Base-by-base conservation (phyloP, 2,329 filamentous ascomycete species). In the Neocatenulostroma microsporum region DNA sequence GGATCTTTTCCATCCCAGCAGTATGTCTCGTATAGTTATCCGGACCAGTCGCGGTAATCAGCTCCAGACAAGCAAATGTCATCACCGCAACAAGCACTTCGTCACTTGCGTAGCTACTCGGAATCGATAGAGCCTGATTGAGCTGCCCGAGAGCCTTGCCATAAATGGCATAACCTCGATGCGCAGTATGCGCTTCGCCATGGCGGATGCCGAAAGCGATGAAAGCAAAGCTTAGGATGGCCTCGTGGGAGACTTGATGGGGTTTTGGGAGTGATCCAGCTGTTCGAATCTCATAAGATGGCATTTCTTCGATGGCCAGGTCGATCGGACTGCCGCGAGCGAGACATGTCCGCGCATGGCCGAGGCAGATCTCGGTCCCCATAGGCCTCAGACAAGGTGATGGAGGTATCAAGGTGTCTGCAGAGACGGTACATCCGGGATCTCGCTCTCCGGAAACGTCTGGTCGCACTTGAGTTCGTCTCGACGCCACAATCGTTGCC, bases 211-310 rank as follows among this genome's bases (percentile, higher is more conserved):
- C 30, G 13, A 21, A 32, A 7, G 21, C 30, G 13, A 32, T 32
- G 17, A 32, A 21, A 14, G 30, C 30, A n/a, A 21, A 32, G 30
- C 30, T 32, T 6, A 32, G 15, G 19, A 32, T 32, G 19, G 21
- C 11, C 15, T 32, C 18, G 14, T 32, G 30, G n/a, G n/a, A n/a
- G n/a, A n/a, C n/a, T n/a, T n/a, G n/a, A n/a, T n/a, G n/a, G 17
- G 12, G 18, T n/a, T n/a, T n/a, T n/a, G n/a, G n/a, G n/a, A n/a
- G n/a, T n/a, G n/a, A n/a, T n/a, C n/a, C n/a, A 8, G 15, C 17
- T 6, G 19, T 7, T 8, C 15, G 18, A 14, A 32, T n/a, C 5
- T 32, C 30, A 17, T 20, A 7, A 10, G 21, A 12, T 9, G 30
- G 18, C 30, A 32, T 32, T 12, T 32, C 17, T 14, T 20, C 4